phyloP scores from a whole-genome alignment of 345 rosid species.

The Arabidopsis thaliana region TAIR10.1 NC_003075.7:8478001-8478500 shows the following conservation, averaged over 20 bases:
- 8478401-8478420: constrained; percentile 73
- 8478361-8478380: constrained; percentile 78
- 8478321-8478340: constrained; percentile 83
- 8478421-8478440: constrained; percentile 68
- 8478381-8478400: constrained; percentile 69
- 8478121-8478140: constrained; percentile 68
- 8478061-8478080: constrained; percentile 60
- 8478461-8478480: constrained; percentile 79
- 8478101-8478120: constrained; percentile 61
- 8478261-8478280: constrained; percentile 74
- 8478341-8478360: constrained; percentile 68
- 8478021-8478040: constrained; percentile 59
- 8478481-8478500: constrained; percentile 68
- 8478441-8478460: constrained; percentile 79
- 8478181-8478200: constrained; percentile 65
- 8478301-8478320: constrained; percentile 84
- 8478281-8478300: constrained; percentile 82
- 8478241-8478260: constrained; percentile 67
- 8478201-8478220: constrained; percentile 58
- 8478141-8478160: constrained; percentile 56
- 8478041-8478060: constrained; percentile 60
- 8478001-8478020: constrained; percentile 73
- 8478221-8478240: constrained; percentile 65
- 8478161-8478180: constrained; percentile 63
- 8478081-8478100: constrained; percentile 74